Base-by-base conservation (phyloP, 768 basidiomycete genomes). In the Boletus vermiculosoides region DNA sequence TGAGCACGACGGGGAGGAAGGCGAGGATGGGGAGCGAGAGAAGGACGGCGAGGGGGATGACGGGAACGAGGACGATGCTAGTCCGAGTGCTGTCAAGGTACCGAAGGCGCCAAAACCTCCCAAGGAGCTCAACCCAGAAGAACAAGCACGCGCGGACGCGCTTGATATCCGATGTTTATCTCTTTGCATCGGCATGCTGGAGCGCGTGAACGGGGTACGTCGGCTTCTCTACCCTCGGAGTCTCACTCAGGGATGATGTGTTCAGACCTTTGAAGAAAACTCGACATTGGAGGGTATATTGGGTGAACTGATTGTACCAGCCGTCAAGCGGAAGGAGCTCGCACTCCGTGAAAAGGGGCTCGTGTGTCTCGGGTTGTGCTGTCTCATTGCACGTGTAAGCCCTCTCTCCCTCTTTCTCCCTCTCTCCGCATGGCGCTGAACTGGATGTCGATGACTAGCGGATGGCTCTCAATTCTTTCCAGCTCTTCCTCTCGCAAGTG, bases 261-360 rank as follows among this genome's bases (percentile, higher is more conserved):
- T 36, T 25, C 53, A 82, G 80, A 80, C 78, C 1, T 82, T 83
- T 51, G 80, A 85, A 60, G 86, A 88, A 57, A 87, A 88, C 66
- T 84, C 86, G 8, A 86, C 83, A 5, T 71, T 90, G 56, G 83
- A 85, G 57, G 88, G 90, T 28, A 71, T 80, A 22, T 67, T 84
- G 70, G 77, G 90, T 11, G 93, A 98, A 63, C 77, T 99, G 18
- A 92, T 98, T 65, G 83, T 97, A 33, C 96, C 96, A 3, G 85
- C 92, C 5, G 91, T 98, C 44, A 86, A 88, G 66, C 83, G 92
- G 51, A 95, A 95, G 73, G 93, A 96, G 63, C 78, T 90, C 6
- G 57, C 58, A 2, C 74, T 91, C 28, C 76, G 84, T 23, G 83
- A 88, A 67, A 80, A 83, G 55, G 90, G 86, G 3, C 67, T 90